Evolutionary conservation across 169 alveolate genomes (phyloP).

Genomic region (Plasmodium berghei): DNA sequence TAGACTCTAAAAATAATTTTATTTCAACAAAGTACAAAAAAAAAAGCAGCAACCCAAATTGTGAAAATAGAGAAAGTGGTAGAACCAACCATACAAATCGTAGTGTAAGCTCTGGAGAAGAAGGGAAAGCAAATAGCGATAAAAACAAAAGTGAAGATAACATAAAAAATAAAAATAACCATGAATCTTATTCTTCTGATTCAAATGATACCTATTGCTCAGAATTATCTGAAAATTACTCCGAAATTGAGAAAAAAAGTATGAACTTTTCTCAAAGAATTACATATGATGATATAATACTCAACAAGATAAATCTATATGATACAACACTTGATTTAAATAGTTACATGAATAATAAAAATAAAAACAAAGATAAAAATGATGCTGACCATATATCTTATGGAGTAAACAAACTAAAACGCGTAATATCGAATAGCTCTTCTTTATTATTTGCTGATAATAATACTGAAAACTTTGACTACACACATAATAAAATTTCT

Average conservation of each 20-base stretch:
- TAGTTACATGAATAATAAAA: not conserved
- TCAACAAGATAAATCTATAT: constrained; percentile 11
- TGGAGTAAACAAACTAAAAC: not conserved
- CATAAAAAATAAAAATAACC: not conserved
- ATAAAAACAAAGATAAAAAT: not conserved
- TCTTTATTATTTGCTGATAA: not conserved
- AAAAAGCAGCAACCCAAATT: not conserved
- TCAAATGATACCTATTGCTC: constrained; percentile 37
- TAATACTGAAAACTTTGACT: not conserved
- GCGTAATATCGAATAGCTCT: not conserved
- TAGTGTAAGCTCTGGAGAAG: not conserved
- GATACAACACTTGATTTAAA: constrained; percentile 11
- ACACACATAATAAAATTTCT: not conserved
- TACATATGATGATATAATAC: constrained; percentile 34
- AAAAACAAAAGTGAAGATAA: not conserved
- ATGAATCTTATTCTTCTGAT: constrained; percentile 11
- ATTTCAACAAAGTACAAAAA: no score
- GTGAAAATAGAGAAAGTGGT: not conserved
- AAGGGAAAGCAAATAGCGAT: not conserved
- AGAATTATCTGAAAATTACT: constrained; percentile 12
- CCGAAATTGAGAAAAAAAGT: constrained; percentile 19
- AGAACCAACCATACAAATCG: not conserved
- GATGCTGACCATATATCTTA: not conserved
- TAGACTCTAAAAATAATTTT: not conserved
- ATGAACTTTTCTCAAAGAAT: constrained; percentile 66